Evolutionary conservation across 495 filamentous ascomycete genomes (phyloP).

Genomic region (Cercophora samala): DNA sequence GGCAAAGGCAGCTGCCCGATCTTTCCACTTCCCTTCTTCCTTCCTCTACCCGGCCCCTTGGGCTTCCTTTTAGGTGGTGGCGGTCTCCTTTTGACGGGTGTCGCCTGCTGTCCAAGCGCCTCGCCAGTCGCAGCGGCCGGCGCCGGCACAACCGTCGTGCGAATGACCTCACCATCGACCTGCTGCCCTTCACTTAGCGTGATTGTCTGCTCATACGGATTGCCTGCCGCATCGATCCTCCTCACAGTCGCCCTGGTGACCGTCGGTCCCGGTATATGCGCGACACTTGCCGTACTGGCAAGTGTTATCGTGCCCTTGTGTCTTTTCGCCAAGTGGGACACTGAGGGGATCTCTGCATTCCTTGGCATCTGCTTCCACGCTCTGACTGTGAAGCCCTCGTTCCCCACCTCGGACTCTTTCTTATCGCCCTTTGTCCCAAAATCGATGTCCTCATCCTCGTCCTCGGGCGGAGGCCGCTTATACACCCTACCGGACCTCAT

Average conservation of each 20-base stretch:
- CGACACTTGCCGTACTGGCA: conserved; percentile 42
- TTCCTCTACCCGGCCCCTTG: conserved; percentile 63
- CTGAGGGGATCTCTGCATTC: conserved; percentile 67
- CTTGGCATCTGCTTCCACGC: conserved; percentile 78
- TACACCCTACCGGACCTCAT: conserved; percentile 73
- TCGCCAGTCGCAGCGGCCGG: conserved; percentile 31
- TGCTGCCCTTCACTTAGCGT: conserved; percentile 75
- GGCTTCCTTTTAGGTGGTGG: conserved; percentile 75
- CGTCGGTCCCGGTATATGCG: conserved; percentile 44
- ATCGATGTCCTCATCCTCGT: conserved; percentile 50
- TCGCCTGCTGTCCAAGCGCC: conserved; percentile 24
- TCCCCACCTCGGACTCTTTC: conserved; percentile 45
- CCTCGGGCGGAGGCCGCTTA: conserved; percentile 51
- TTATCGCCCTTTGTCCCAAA: conserved; percentile 39
- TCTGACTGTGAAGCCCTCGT: conserved; percentile 64
- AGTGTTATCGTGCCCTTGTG: conserved; percentile 63
- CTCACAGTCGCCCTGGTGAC: conserved; percentile 74
- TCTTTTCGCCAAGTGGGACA: conserved; percentile 83
- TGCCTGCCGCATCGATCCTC: conserved; percentile 71
- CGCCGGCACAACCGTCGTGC: conserved; percentile 49
- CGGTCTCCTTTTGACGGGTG: conserved; percentile 55
- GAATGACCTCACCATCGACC: conserved; percentile 74
- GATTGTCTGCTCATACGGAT: conserved; percentile 75
- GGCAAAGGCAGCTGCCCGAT: conserved; percentile 33
- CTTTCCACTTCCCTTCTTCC: conserved; percentile 66